Evolutionary conservation across 2,329 filamentous ascomycete genomes (phyloP).

Genomic region (Rutstroemia sydowiana): DNA sequence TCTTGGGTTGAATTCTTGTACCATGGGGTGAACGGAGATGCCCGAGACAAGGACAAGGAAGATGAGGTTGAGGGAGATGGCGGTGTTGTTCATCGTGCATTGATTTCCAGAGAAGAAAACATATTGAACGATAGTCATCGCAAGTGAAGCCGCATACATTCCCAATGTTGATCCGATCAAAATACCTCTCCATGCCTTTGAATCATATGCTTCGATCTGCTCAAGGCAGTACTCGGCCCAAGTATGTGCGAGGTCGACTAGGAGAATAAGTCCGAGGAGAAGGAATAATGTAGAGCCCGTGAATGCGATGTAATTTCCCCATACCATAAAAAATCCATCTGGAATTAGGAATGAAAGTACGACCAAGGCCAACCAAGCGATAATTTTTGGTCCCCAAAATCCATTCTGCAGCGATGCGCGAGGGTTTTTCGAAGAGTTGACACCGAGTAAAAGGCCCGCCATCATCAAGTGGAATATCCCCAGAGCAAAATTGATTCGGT

Average conservation of each 20-base stretch:
- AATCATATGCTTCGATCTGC: slow-evolving; percentile 87
- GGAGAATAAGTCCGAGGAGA: slow-evolving; percentile 79
- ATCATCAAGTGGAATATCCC: slow-evolving; percentile 88
- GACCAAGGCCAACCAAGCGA: slow-evolving; percentile 79
- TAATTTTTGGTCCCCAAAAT: slow-evolving; percentile 96
- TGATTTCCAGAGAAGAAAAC: slow-evolving; percentile 79
- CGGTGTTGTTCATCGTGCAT: slow-evolving; percentile 94
- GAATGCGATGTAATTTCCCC: slow-evolving; percentile 90
- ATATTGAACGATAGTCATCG: slow-evolving; percentile 96
- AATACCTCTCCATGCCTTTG: slow-evolving; percentile 72
- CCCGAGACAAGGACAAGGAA: slow-evolving; percentile 73
- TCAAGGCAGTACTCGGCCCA: slow-evolving; percentile 96
- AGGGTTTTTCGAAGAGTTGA: slow-evolving; percentile 78
- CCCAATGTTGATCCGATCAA: slow-evolving; percentile 85
- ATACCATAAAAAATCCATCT: slow-evolving; percentile 88
- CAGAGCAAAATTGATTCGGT: slow-evolving; percentile 95
- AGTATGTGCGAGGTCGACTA: slow-evolving; percentile 91
- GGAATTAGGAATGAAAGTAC: slow-evolving; percentile 94
- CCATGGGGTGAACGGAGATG: slow-evolving; percentile 79
- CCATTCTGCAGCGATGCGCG: slow-evolving; percentile 90
- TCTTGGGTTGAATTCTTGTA: slow-evolving; percentile 88
- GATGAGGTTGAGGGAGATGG: slow-evolving; percentile 88
- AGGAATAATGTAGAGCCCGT: slow-evolving; percentile 87
- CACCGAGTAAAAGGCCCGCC: slow-evolving; percentile 76
- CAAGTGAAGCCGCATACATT: slow-evolving; percentile 88